Evolutionary conservation across 2,329 filamentous ascomycete genomes (phyloP), one percentile per base, ranked within the genome.

Genomic region (Kalmusia sp.): DNA sequence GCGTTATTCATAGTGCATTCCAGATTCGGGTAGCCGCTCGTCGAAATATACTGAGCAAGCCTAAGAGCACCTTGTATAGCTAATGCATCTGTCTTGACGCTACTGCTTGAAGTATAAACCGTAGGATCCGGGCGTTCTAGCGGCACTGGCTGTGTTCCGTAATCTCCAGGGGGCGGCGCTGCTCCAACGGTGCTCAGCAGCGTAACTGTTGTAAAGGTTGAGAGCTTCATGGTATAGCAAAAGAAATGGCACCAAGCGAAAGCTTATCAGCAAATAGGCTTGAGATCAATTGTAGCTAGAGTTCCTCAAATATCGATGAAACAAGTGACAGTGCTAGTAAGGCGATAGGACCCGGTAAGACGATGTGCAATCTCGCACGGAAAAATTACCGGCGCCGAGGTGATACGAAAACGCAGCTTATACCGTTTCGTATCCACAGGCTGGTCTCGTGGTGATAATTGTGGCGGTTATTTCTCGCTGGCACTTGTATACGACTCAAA

Each of bases 1-100:
- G 71, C 71, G 51, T 76, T 80, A 5, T 69, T 51, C 14, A 76
- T 51, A 1, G 66, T 77, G 57, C 76, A 79, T 19, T 56, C 63
- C 15, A 62, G n/a, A 25, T 59, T 57, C 6, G 63, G 64, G 33
- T 62, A 64, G 8, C 69, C 69, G 28, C 69, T 55, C 2, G 40
- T 7, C 1, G 54, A 50, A 25, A 69, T 52, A 39, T 73, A 64
- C 7, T 64, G 40, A 5, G 64, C 70, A 11, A 77, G 61, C 33
- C 73, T 76, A n/a, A 67, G 39, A 9, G 74, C 50, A 5, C 68
- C 73, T 25, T 67, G 56, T 6, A 67, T 67, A 31, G 73, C 73
- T 12, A 77, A 55, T 2, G 63, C 45, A 59, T 77, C 74, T 2
- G 66, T 71, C 49, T 65, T 57, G 12, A 64, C 17, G 40, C 40